phyloP scores from a whole-genome alignment of 202 grass and related monocot species.

The Eragrostis tef region DNA sequence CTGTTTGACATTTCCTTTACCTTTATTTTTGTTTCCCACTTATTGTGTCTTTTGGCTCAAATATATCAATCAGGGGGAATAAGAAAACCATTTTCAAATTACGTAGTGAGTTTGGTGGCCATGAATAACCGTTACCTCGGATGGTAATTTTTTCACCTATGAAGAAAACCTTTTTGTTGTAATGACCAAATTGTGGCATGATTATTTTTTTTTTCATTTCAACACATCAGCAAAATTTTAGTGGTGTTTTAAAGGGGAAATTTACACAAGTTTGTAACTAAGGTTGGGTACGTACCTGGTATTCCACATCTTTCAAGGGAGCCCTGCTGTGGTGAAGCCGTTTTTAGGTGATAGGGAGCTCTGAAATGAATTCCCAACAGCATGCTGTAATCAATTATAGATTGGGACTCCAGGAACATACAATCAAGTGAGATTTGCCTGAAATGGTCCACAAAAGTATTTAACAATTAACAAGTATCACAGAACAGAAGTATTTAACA shows the following conservation, averaged over 20 bases:
- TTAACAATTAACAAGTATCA: background rate
- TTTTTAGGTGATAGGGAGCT: conserved; percentile 84
- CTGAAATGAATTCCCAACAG: conserved; percentile 93
- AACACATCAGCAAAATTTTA: background rate
- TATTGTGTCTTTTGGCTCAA: background rate
- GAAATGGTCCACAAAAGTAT: conserved; percentile 45
- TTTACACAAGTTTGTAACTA: conserved; percentile 17
- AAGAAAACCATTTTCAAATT: background rate
- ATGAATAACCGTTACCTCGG: background rate
- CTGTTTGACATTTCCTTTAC: background rate
- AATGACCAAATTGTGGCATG: background rate
- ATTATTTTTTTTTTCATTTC: background rate
- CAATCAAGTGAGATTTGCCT: conserved; percentile 97
- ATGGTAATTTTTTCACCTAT: background rate
- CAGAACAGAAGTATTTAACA: conserved; percentile 31
- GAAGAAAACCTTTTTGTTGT: background rate
- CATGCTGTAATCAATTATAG: conserved; percentile 99
- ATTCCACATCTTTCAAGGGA: conserved; percentile 54
- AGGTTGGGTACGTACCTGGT: conserved; percentile 62
- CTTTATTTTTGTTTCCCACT: background rate
- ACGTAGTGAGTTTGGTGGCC: background rate
- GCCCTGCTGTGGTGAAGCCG: conserved; percentile 53
- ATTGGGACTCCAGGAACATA: conserved; percentile 96
- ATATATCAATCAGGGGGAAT: background rate
- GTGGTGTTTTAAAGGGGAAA: background rate